Evolutionary conservation across 179 eudicot species (phyloP).

Genomic region (Beta macrorhiza): DNA sequence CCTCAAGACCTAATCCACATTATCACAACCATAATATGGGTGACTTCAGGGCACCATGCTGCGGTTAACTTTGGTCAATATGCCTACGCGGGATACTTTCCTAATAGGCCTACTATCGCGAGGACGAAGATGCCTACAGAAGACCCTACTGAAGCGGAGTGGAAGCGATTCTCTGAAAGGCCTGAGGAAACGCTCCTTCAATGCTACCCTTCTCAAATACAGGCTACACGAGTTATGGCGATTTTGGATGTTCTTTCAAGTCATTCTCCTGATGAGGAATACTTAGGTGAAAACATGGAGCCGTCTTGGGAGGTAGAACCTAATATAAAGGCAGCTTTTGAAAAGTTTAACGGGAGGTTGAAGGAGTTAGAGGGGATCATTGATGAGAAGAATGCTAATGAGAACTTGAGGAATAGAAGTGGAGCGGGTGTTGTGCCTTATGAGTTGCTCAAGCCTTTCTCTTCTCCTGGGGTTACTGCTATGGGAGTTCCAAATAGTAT

Average conservation of each 20-base stretch:
- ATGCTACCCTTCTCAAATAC: conserved; percentile 55
- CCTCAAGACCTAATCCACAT: conserved; percentile 44
- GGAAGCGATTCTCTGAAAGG: conserved; percentile 36
- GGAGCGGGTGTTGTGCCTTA: conserved; percentile 77
- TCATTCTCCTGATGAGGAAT: conserved; percentile 46
- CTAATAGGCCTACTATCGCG: conserved; percentile 58
- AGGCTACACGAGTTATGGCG: conserved; percentile 59
- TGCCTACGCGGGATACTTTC: conserved; percentile 58
- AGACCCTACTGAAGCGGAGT: conserved; percentile 38
- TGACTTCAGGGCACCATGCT: conserved; percentile 67
- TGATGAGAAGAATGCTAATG: conserved; percentile 52
- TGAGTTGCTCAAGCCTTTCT: conserved; percentile 58
- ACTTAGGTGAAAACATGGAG: conserved; percentile 12
- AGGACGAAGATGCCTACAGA: conserved; percentile 62
- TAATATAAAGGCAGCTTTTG: conserved; percentile 46
- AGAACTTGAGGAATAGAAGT: not conserved
- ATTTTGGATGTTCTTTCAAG: conserved; percentile 54
- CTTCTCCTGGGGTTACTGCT: conserved; percentile 60
- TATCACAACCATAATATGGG: conserved; percentile 66
- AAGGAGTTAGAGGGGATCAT: conserved; percentile 55
- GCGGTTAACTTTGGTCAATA: conserved; percentile 78
- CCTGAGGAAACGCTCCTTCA: conserved; percentile 41
- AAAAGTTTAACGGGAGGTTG: conserved; percentile 46
- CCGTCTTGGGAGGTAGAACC: conserved; percentile 44
- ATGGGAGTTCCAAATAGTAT: conserved; percentile 71